Evolutionary conservation across 2,329 filamentous ascomycete genomes (phyloP).

Genomic region (Fusarium sp.): DNA sequence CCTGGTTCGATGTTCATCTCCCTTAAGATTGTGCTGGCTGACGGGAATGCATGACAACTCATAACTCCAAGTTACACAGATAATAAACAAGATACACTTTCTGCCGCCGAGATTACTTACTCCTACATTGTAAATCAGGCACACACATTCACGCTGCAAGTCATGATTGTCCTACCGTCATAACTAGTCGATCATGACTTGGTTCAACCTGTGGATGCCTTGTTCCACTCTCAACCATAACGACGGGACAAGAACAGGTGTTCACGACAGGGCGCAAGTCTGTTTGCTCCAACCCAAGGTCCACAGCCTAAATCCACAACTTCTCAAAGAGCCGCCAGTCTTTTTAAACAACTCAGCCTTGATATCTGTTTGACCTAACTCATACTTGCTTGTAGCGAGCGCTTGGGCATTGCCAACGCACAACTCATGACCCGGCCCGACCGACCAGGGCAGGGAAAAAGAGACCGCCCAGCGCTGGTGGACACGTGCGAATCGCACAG

Average conservation of each 20-base stretch:
- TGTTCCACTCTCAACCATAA: slow-evolving; percentile 26
- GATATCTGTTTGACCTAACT: neutral
- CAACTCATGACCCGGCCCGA: slow-evolving; percentile 34
- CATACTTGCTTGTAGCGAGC: slow-evolving; percentile 25
- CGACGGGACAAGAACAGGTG: slow-evolving; percentile 18
- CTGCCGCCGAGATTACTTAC: neutral
- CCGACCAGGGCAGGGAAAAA: slow-evolving; percentile 19
- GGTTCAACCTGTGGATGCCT: slow-evolving; percentile 14
- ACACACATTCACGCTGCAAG: slow-evolving; percentile 17
- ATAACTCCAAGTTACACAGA: slow-evolving; percentile 31
- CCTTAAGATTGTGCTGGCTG: neutral
- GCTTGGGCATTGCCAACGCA: slow-evolving; percentile 30
- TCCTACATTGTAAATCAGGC: neutral
- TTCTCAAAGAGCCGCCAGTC: neutral
- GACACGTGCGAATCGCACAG: slow-evolving; percentile 39
- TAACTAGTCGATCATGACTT: slow-evolving; percentile 20
- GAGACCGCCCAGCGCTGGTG: slow-evolving; percentile 3
- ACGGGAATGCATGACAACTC: slow-evolving; percentile 44
- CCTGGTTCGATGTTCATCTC: slow-evolving; percentile 17
- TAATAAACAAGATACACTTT: slow-evolving; percentile 4
- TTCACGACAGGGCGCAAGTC: slow-evolving; percentile 1
- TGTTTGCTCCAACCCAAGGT: neutral
- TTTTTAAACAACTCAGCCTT: slow-evolving; percentile 4
- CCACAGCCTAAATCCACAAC: neutral
- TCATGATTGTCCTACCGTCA: slow-evolving; percentile 26